These are phyloP conservation scores for Saccharomycopsis vini DNA, from an alignment of 805 yeast genomes.

Conservation along the genomic window DNA sequence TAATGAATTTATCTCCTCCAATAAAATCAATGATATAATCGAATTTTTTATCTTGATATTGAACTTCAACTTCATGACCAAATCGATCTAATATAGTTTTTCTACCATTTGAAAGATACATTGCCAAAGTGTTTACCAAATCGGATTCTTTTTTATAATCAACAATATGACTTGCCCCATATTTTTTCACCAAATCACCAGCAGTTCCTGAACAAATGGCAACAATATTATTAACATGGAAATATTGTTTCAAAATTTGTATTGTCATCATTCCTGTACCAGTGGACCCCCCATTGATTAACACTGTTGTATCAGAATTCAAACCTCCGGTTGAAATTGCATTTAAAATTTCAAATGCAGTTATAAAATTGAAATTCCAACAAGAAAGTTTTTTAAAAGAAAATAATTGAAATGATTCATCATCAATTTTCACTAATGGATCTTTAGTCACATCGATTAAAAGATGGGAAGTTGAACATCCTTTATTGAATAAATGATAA, in stretches of 20 bases:
- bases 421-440: conserved; percentile 38
- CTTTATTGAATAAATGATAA: conserved; percentile 44
- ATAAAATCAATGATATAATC: conserved; percentile 62
- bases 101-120: conserved; percentile 24
- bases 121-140: conserved; percentile 22
- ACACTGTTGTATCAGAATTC: conserved; percentile 38
- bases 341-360: conserved; percentile 45
- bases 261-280: conserved; percentile 58
- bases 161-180: conserved; percentile 46
- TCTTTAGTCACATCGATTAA: conserved; percentile 46
- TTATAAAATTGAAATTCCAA: conserved; percentile 50
- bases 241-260: conserved; percentile 47
- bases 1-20: conserved; percentile 53
- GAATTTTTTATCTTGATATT: conserved; percentile 37
- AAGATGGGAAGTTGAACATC: conserved; percentile 50
- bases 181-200: conserved; percentile 29
- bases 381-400: conserved; percentile 49
- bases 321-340: conserved; percentile 24
- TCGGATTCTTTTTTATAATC: conserved; percentile 35
- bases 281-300: conserved; percentile 72
- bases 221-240: conserved; percentile 44
- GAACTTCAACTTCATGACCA: conserved; percentile 22
- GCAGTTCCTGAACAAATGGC: conserved; percentile 52
- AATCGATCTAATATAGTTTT: conserved; percentile 17
- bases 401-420: conserved; percentile 27